These are phyloP conservation scores for Xylaria nigripes DNA, from an alignment of 495 filamentous ascomycete genomes.

Conservation along the genomic window DNA sequence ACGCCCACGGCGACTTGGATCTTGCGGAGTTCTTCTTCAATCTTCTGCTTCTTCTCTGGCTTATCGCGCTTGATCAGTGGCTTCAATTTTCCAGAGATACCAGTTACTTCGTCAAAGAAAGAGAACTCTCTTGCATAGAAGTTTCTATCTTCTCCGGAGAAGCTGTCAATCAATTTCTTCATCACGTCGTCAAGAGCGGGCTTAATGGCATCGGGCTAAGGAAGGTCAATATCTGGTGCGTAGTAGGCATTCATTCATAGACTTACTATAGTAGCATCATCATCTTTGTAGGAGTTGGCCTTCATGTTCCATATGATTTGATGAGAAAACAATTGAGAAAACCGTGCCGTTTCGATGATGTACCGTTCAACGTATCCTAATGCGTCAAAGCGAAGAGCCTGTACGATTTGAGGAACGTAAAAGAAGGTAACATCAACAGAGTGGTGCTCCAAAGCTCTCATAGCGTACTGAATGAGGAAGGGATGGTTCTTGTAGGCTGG, in stretches of 20 bases:
- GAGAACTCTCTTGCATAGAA: slow-evolving; percentile 95
- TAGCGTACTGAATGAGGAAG: slow-evolving; percentile 92
- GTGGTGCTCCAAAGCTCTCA: slow-evolving; percentile 88
- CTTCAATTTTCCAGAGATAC: slow-evolving; percentile 87
- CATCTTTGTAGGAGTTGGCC: slow-evolving; percentile 95
- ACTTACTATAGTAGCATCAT: slow-evolving; percentile 80
- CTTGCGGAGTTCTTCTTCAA: slow-evolving; percentile 94
- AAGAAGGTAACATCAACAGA: slow-evolving; percentile 96
- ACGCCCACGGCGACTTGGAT: slow-evolving; percentile 95
- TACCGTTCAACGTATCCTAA: slow-evolving; percentile 94
- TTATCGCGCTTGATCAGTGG: slow-evolving; percentile 90
- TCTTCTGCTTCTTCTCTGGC: slow-evolving; percentile 96
- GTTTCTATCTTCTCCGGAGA: slow-evolving; percentile 62
- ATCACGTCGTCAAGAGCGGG: slow-evolving; percentile 88
- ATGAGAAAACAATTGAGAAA: slow-evolving; percentile 94
- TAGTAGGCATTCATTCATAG: neutral
- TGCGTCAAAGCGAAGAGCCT: slow-evolving; percentile 89
- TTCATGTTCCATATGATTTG: slow-evolving; percentile 99
- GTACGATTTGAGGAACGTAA: slow-evolving; percentile 96
- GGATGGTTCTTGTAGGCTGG: slow-evolving; percentile 91
- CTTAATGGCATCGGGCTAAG: slow-evolving; percentile 82
- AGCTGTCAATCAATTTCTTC: slow-evolving; percentile 71
- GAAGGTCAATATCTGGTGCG: slow-evolving; percentile 26
- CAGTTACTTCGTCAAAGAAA: slow-evolving; percentile 96
- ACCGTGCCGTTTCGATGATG: slow-evolving; percentile 89